Evolutionary conservation across 768 basidiomycete genomes (phyloP), one percentile per base, ranked within the genome.

Genomic region (Boletus sp.): DNA sequence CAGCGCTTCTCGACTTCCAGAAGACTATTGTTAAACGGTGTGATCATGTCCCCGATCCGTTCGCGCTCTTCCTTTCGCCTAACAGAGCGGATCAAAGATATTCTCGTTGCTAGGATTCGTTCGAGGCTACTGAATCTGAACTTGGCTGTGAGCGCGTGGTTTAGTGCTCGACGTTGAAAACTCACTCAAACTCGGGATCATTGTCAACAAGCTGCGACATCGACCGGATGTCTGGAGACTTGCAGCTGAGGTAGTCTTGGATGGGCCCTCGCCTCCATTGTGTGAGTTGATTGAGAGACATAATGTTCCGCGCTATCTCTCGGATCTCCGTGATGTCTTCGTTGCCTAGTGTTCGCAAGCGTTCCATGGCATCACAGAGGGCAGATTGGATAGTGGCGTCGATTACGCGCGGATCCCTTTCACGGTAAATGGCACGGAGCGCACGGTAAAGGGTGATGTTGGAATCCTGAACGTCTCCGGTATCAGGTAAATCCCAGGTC

Each of bases 401-500:
- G 14, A 90, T 76, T 0, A 73, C 68, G 1, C 66, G 66, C 0
- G 73, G 65, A 64, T 88, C 84, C 40, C 91, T 81, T 66, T 92
- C 92, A 5, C 90, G 83, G 61, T 95, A 84, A n/a, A 93, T 75
- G 0, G 92, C 85, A 41, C 90, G 83, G 35, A 99, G 77, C 4
- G 91, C 86, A 33, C 80, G 77, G 71, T 96, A 99, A 5, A 98
- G 75, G 2, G 86, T 74, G 14, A 81, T 78, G 24, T 83, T 84
- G 9, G 83, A 70, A 29, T 75, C 75, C 24, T 74, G 73, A 52
- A 77, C 71, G 2, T 72, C 71, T 10, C 73, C 60, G 0, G 77
- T 76, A 48, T 90, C 83, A 1, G 95, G 95, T 28, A 99, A 76
- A 71, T 98, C 95, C 97, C 97, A 99, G 1, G 86, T 88, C 58